Base-by-base conservation (phyloP, 2,329 filamentous ascomycete genomes). In the Penicillium sp. region DNA sequence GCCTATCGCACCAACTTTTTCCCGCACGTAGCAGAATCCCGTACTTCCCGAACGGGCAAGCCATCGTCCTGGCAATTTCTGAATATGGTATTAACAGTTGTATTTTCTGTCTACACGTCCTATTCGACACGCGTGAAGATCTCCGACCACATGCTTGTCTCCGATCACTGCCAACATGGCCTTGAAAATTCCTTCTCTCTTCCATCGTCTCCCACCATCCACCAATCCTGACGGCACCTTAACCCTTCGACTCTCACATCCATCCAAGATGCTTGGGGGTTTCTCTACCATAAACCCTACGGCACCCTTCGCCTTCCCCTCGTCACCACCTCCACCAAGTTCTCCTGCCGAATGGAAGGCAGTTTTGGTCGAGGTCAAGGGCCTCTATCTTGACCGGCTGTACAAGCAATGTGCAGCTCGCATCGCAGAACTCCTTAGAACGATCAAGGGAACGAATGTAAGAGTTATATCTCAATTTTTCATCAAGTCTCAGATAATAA, bases 381-480 rank as follows among this genome's bases (percentile, higher is more conserved):
- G 69, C 26, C 65, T 79, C 14, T 78, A 76, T 60, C 40, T 75
- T 14, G 69, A 72, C 42, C 70, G 71, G 6, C 75, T 78, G 61
- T 79, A 79, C 67, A 79, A 78, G 43, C 74, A 78, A 67, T 81
- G 79, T 64, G 70, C 72, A 28, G 63, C 71, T 14, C 71, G 68
- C 38, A 73, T 74, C 25, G 62, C 62, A 5, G 71, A 75, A 8
- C 62, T 79, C 8, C 65, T 79, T 4, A 59, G 62, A 1, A 64
- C 65, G 14, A 62, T 68, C 11, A 68, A 62, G 25, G 60, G 60
- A 37, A 69, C 71, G n/a, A 22, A 28, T 43, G 76, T 78, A 62
- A 55, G 71, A 63, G 40, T 26, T 40, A 28, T 22, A 52, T 43
- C 22, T n/a, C 38, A 25, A 49, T 26, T 26, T 10, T 14, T 1